Evolutionary conservation across 345 rosid species (phyloP), one percentile per base, ranked within the genome.

Genomic region (Eucalyptus polyanthemos): DNA sequence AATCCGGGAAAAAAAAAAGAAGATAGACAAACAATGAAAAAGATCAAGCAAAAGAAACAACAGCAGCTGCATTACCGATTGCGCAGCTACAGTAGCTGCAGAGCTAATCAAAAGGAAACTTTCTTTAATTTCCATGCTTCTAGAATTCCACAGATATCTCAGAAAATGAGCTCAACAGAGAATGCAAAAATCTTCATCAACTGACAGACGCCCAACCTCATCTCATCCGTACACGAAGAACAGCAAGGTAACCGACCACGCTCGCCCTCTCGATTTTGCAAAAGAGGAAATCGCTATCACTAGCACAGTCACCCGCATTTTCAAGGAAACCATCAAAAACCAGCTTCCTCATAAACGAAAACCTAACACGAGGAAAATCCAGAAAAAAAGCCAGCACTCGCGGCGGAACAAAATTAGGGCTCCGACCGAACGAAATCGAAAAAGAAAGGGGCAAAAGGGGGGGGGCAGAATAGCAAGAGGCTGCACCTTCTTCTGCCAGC

Each of bases 401-500:
- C 60, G 49, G 80, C 81, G 24, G 40, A 87, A 45, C 49, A n/a
- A 87, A 87, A 50, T 54, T 31, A 86, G 87, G 60, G 87, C 14
- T 50, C 44, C 44, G 12, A 19, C 54, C 62, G 24, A 86, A n/a
- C 45, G 80, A 67, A 15, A 65, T 54, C 83, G 50, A 49, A 14
- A 44, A 62, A 44, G 45, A 22, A 56, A 27, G 4, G 31, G 69
- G 69, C 34, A 12, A 24, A 56, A 56, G 2, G 9, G 19, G 49
- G 8, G 24, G 2, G 12, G 6, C 37, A 29, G 54, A 22, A 45
- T 53, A 53, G 49, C 5, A 53, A 60, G 76, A 87, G 76, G 58
- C 22, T 11, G n/a, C 50, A 89, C 90, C 90, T 62, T 86, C 88
- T 89, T 89, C 88, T 62, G 86, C 90, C 90, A 89, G 44, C 83